phyloP scores from a whole-genome alignment of 179 eudicot species.

The Heliamphora pulchella region DNA sequence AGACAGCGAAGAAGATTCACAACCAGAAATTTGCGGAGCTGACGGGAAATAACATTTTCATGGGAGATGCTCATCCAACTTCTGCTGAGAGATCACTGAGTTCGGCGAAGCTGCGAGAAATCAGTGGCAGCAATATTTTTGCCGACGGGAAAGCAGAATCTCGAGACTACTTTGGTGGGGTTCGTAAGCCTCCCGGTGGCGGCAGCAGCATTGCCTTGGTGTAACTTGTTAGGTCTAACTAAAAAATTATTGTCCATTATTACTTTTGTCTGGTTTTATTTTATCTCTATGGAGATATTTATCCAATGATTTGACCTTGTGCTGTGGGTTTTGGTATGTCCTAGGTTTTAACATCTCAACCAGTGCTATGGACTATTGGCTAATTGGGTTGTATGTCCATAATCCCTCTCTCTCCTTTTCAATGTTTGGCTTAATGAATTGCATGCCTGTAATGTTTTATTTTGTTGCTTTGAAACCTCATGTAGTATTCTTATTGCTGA shows the following conservation, averaged over 20 bases:
- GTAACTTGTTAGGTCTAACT: constrained; percentile 34
- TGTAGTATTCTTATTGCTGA: constrained; percentile 12
- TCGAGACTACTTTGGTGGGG: constrained; percentile 86
- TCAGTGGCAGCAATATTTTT: constrained; percentile 87
- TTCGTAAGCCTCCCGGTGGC: constrained; percentile 96
- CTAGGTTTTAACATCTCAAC: constrained; percentile 16
- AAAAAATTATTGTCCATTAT: constrained; percentile 9
- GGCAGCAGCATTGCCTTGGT: constrained; percentile 93
- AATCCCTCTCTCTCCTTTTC: not conserved
- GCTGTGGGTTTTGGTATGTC: constrained; percentile 18
- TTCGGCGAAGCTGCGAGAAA: constrained; percentile 83
- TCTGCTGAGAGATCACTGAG: constrained; percentile 76
- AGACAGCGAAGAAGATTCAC: constrained; percentile 78
- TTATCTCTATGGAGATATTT: constrained; percentile 1
- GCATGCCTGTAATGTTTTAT: not conserved
- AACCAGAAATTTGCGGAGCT: constrained; percentile 82
- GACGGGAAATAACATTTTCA: constrained; percentile 80
- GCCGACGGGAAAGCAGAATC: constrained; percentile 84
- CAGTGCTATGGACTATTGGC: constrained; percentile 9
- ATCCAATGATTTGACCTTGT: constrained; percentile 17
- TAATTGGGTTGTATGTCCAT: constrained; percentile 21
- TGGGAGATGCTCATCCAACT: constrained; percentile 57
- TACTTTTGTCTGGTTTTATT: constrained; percentile 6
- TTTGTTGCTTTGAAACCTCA: constrained; percentile 1
- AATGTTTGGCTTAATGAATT: not conserved